Conservation (phyloP, 139 green algal species). For the Coelastrella sp. region DNA sequence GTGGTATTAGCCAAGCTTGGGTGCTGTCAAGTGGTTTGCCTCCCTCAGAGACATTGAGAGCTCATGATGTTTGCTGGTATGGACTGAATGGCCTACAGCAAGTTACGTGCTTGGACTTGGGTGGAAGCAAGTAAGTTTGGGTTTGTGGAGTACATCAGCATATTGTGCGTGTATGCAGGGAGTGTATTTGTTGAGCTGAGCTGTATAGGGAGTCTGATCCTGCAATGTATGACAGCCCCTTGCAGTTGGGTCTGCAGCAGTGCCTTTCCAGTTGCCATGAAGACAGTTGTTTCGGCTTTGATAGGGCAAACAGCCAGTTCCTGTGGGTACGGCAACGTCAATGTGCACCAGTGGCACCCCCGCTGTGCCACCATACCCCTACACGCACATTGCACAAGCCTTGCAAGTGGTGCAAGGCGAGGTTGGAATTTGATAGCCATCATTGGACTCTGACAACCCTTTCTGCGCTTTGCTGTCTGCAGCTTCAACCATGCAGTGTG, state of each 20-base stretch:
- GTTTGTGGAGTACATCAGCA: not conserved
- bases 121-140: not conserved
- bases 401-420: too few species aligned
- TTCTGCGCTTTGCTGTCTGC: too few species aligned
- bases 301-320: too few species aligned
- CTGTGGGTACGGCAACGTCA: too few species aligned
- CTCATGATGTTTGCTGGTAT: constrained; percentile 19
- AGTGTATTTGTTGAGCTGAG: not conserved
- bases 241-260: too few species aligned
- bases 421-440: not conserved
- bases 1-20: constrained; percentile 28
- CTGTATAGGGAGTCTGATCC: not conserved
- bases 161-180: not conserved
- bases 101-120: not conserved
- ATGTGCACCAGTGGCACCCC: too few species aligned
- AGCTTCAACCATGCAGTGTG: not conserved
- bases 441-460: not conserved
- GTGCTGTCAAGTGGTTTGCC: not conserved
- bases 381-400: too few species aligned
- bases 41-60: not conserved
- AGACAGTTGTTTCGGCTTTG: too few species aligned
- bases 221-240: too few species aligned
- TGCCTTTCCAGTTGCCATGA: too few species aligned
- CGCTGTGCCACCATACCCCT: too few species aligned
- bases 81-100: not conserved